Conservation (phyloP, 78 protist genomes). For the Chrysochromulina parva region DNA sequence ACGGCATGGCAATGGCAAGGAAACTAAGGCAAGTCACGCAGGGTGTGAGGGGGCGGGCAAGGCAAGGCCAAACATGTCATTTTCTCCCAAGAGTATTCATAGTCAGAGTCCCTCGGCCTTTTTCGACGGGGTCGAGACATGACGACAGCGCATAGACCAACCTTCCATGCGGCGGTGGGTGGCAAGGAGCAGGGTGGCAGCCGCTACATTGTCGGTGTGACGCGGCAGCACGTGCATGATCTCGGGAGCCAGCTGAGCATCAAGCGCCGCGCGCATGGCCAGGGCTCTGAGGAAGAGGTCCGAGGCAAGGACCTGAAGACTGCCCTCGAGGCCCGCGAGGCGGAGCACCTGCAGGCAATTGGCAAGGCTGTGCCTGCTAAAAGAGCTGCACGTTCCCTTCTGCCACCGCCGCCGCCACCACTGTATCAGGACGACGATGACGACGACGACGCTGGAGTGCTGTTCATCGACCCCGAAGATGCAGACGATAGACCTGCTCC, state of each 20-base stretch:
- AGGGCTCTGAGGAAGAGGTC: background rate
- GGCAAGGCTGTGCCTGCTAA: background rate
- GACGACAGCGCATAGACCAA: background rate
- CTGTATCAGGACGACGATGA: background rate
- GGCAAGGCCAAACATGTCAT: no score
- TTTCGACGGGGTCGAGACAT: background rate
- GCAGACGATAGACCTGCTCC: background rate
- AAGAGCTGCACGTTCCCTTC: no score
- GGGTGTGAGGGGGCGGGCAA: no score
- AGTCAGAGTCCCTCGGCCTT: no score
- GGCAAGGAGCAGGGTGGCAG: constrained; percentile 5
- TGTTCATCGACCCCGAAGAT: background rate
- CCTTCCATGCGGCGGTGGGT: background rate
- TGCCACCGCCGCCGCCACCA: background rate
- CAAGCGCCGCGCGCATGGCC: background rate
- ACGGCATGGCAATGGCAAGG: no score
- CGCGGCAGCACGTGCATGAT: background rate
- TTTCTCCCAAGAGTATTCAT: no score
- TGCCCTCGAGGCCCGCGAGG: constrained; percentile 9
- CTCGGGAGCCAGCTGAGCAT: background rate
- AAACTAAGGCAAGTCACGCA: no score
- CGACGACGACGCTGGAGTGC: background rate
- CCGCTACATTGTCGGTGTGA: background rate
- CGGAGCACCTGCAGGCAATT: background rate
- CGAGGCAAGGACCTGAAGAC: background rate